Base-by-base conservation (phyloP, 768 basidiomycete species). In the Gymnopilus junonius region DNA sequence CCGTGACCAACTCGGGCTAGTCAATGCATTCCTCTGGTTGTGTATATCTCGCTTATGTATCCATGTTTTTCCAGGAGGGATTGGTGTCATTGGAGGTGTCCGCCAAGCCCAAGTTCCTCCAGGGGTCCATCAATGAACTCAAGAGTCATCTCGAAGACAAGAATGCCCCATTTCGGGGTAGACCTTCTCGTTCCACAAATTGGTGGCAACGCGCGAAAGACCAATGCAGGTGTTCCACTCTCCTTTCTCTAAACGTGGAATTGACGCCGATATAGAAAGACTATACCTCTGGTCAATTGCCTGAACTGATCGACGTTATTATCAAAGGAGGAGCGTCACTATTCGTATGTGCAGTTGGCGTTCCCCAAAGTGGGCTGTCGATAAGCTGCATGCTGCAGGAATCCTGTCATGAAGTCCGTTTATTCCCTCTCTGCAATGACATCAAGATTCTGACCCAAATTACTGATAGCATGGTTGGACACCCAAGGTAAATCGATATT, bases 1-100 rank as follows among this genome's bases (percentile, higher is more conserved):
- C 92, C 1, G 93, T 95, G n/a, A 93, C 93, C n/a, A 95, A 95
- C 70, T 86, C 94, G 21, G 94, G 90, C 82, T 64, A 45, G 74
- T 64, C 40, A 29, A 12, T 17, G 15, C n/a, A 27, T 20, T 48
- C 4, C 25, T 25, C 21, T 20, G 20, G 17, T 15, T 42, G 35
- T 46, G 57, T 25, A 55, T 8, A 60, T 57, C 14, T 37, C 54
- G 29, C 48, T 51, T 8, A 51, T 11, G 37, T 14, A 8, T 45
- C 1, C 29, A 14, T 14, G 5, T 15, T 15, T n/a, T 17, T 23
- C 8, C 27, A 84, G 86, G 88, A 67, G 92, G 92, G 5, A 88
- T 92, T 67, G 95, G 95, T 21, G 93, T 95, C 69, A 94, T 96
- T 66, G 95, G 94, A 3, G 95, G 94, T 34, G 74, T 92, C 46